Conservation (phyloP, 1,139 yeast genomes). For the Yamadazyma conglobata region DNA sequence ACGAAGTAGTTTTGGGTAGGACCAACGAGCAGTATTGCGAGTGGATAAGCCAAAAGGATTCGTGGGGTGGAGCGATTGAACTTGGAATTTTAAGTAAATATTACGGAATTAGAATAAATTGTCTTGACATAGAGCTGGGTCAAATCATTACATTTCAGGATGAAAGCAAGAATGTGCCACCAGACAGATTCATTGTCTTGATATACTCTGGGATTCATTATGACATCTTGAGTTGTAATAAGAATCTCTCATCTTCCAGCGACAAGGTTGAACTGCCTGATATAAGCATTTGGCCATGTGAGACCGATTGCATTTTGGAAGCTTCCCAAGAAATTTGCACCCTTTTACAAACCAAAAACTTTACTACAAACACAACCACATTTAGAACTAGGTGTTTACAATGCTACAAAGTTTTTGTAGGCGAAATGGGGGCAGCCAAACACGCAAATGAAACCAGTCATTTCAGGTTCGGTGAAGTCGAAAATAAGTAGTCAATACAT, state of each 20-base stretch:
- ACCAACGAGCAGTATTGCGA: conserved; percentile 47
- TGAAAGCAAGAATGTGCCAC: conserved; percentile 27
- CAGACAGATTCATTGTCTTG: conserved; percentile 44
- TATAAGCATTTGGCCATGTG: conserved; percentile 33
- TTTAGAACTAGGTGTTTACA: conserved; percentile 57
- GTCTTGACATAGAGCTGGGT: conserved; percentile 67
- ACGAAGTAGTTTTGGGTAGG: conserved; percentile 59
- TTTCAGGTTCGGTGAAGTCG: conserved; percentile 55
- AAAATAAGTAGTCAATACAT: neutral
- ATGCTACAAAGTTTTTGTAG: conserved; percentile 53
- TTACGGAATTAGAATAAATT: conserved; percentile 52
- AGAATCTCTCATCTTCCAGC: conserved; percentile 20
- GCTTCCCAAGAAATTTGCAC: conserved; percentile 41
- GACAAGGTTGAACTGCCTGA: conserved; percentile 27
- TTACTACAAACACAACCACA: conserved; percentile 64
- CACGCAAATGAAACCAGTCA: conserved; percentile 71
- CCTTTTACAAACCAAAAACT: conserved; percentile 49
- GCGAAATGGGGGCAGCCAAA: conserved; percentile 64
- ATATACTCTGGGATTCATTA: conserved; percentile 76
- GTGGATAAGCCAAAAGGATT: conserved; percentile 60
- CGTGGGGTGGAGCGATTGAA: conserved; percentile 91
- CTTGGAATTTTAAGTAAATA: conserved; percentile 59
- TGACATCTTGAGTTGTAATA: conserved; percentile 54
- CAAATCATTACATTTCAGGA: conserved; percentile 52
- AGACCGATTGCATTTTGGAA: conserved; percentile 28